A percentile compares a stretch with the other conserved stretches of the same genome.
These are phyloP conservation scores for Leccinum subgranulosum DNA, from an alignment of 768 basidiomycete species.

Conservation along the genomic window DNA sequence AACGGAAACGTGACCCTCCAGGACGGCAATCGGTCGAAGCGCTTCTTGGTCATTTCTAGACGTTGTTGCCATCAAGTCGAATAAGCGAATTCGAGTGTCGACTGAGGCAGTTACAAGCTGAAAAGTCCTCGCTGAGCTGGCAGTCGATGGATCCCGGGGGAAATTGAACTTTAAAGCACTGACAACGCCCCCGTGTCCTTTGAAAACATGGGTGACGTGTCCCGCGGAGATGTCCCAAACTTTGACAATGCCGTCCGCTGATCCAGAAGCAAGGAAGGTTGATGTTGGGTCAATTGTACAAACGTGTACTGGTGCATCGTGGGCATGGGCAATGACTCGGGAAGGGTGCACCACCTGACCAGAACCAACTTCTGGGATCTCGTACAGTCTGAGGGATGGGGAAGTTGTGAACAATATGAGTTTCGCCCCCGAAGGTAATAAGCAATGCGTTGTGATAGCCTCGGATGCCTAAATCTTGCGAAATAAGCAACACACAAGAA, in stretches of 20 bases:
- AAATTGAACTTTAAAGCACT: conserved; percentile 87
- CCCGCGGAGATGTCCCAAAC: conserved; percentile 91
- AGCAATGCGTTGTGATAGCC: conserved; percentile 77
- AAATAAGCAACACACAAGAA: neutral
- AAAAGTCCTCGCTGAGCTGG: conserved; percentile 52
- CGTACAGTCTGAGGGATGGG: conserved; percentile 78
- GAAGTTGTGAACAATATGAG: conserved; percentile 81
- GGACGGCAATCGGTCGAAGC: conserved; percentile 68
- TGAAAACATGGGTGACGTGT: conserved; percentile 91
- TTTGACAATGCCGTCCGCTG: conserved; percentile 95
- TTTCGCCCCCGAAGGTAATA: conserved; percentile 71
- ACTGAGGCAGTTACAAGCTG: conserved; percentile 88
- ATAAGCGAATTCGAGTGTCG: conserved; percentile 90
- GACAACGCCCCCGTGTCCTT: conserved; percentile 97
- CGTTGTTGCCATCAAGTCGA: conserved; percentile 73
- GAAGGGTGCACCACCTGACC: conserved; percentile 60
- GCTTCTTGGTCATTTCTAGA: conserved; percentile 52
- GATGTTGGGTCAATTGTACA: conserved; percentile 82
- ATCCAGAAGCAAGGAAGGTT: conserved; percentile 90
- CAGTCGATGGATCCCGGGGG: conserved; percentile 55
- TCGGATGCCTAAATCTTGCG: conserved; percentile 70
- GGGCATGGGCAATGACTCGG: conserved; percentile 78
- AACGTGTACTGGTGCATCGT: conserved; percentile 92
- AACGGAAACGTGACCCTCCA: conserved; percentile 95
- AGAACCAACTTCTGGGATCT: conserved; percentile 54